Conservation (phyloP, 2,329 filamentous ascomycete genomes). For the Cytospora schulzeri region DNA sequence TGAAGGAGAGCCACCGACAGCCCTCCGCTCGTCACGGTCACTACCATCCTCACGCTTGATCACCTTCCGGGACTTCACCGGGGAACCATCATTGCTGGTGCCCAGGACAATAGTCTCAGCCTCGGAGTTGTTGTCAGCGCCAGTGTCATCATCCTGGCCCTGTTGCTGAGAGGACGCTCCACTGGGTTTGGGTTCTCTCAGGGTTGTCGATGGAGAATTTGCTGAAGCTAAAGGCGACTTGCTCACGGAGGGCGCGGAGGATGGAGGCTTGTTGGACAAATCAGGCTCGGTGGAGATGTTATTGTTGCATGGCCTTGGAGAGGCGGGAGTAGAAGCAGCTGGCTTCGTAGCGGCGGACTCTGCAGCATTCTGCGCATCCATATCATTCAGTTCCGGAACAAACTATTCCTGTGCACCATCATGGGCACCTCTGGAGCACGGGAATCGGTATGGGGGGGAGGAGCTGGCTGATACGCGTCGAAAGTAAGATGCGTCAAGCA, state of each 20-base stretch:
- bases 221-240: slow-evolving; percentile 32
- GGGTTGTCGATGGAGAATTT: slow-evolving; percentile 29
- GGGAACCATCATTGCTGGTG: slow-evolving; percentile 67
- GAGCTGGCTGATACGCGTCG: slow-evolving; percentile 28
- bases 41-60: slow-evolving; percentile 67
- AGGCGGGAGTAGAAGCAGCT: slow-evolving; percentile 40
- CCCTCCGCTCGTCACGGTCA: slow-evolving; percentile 50
- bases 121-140: slow-evolving; percentile 66
- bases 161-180: slow-evolving; percentile 33
- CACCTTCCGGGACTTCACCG: slow-evolving; percentile 63
- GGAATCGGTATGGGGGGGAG: slow-evolving; percentile 30
- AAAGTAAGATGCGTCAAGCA: slow-evolving; percentile 2
- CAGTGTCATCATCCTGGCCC: slow-evolving; percentile 45
- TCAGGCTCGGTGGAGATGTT: slow-evolving; percentile 36
- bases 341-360: slow-evolving; percentile 64
- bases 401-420: slow-evolving; percentile 59
- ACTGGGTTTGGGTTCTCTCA: slow-evolving; percentile 36
- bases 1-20: slow-evolving; percentile 36
- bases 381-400: slow-evolving; percentile 62
- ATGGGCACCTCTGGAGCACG: slow-evolving; percentile 50
- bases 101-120: slow-evolving; percentile 69
- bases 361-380: slow-evolving; percentile 70
- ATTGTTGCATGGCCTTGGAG: slow-evolving; percentile 17
- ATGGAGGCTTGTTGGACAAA: slow-evolving; percentile 36
- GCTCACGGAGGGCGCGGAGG: slow-evolving; percentile 30